These are phyloP conservation scores for Aureobasidium sp. DNA, from an alignment of 2,329 filamentous ascomycete species.

Conservation along the genomic window DNA sequence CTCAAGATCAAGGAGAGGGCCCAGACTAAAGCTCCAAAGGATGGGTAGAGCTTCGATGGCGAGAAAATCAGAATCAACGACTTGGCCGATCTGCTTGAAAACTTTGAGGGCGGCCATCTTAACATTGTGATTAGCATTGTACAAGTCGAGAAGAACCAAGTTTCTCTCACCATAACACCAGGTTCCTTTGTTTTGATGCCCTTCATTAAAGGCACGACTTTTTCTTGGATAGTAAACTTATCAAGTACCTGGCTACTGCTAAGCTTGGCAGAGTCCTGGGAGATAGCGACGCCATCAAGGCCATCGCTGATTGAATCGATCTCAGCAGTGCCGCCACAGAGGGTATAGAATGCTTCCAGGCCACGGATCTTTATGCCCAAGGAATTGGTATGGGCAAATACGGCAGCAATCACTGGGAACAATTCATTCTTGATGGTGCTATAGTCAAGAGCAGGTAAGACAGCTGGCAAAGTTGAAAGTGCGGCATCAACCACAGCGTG, in stretches of 20 bases:
- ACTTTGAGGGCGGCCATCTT: slow-evolving; percentile 80
- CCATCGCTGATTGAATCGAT: slow-evolving; percentile 55
- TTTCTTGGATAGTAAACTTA: slow-evolving; percentile 98
- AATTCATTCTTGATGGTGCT: slow-evolving; percentile 95
- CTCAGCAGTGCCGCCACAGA: slow-evolving; percentile 68
- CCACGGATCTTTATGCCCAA: slow-evolving; percentile 91
- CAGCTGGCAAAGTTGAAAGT: slow-evolving; percentile 65
- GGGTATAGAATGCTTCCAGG: slow-evolving; percentile 78
- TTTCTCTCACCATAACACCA: slow-evolving; percentile 77
- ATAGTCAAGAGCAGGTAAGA: slow-evolving; percentile 88
- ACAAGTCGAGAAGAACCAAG: no score
- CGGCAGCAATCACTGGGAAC: slow-evolving; percentile 82
- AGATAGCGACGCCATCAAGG: slow-evolving; percentile 60
- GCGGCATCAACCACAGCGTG: slow-evolving; percentile 84
- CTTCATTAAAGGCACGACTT: slow-evolving; percentile 82
- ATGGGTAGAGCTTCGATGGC: slow-evolving; percentile 86
- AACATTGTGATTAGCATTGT: no score
- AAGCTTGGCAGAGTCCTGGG: slow-evolving; percentile 44
- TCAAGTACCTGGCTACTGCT: slow-evolving; percentile 68
- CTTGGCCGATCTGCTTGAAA: slow-evolving; percentile 71
- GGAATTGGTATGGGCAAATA: slow-evolving; percentile 89
- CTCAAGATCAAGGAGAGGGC: slow-evolving; percentile 76
- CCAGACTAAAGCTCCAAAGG: slow-evolving; percentile 85
- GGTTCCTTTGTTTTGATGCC: slow-evolving; percentile 97
- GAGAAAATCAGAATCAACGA: slow-evolving; percentile 83